Evolutionary conservation across 192 early-diverging fungal genomes (phyloP).

Genomic region (Entomortierella chlamydospora): DNA sequence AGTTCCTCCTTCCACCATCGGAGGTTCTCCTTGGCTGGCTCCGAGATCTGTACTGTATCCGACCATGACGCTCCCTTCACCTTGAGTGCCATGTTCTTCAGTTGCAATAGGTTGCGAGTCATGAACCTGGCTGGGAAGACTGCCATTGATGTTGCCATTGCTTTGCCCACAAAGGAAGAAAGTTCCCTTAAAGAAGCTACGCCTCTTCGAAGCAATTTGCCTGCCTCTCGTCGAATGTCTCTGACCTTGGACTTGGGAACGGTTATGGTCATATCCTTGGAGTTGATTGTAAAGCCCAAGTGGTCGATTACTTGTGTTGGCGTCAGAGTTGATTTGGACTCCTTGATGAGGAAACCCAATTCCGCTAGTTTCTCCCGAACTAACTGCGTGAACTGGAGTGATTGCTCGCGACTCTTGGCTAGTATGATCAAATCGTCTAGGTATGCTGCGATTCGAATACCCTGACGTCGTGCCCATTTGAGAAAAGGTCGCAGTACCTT

Average conservation of each 20-base stretch:
- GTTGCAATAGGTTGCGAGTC: slow-evolving; percentile 15
- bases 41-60: slow-evolving; percentile 3
- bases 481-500: slow-evolving; percentile 40
- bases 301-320: slow-evolving; percentile 31
- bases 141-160: slow-evolving; percentile 29
- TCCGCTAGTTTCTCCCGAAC: not conserved
- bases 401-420: not conserved
- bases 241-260: not conserved
- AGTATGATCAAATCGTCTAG: slow-evolving; percentile 43
- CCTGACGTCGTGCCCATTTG: slow-evolving; percentile 25
- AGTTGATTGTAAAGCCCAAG: slow-evolving; percentile 23
- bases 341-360: slow-evolving; percentile 26
- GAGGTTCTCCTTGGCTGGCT: slow-evolving; percentile 10
- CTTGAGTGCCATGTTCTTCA: slow-evolving; percentile 40
- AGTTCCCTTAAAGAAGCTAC: slow-evolving; percentile 14
- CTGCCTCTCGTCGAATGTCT: slow-evolving; percentile 31
- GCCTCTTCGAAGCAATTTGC: not conserved
- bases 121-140: slow-evolving; percentile 35
- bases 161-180: slow-evolving; percentile 36
- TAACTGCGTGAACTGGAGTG: not conserved
- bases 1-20: slow-evolving; percentile 18
- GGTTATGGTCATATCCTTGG: not conserved
- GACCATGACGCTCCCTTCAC: not conserved
- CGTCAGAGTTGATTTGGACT: slow-evolving; percentile 27
- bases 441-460: slow-evolving; percentile 38